Evolutionary conservation across 805 yeast genomes (phyloP), one percentile per base, ranked within the genome.

Genomic region (Yamadazyma takamatsuzukensis): DNA sequence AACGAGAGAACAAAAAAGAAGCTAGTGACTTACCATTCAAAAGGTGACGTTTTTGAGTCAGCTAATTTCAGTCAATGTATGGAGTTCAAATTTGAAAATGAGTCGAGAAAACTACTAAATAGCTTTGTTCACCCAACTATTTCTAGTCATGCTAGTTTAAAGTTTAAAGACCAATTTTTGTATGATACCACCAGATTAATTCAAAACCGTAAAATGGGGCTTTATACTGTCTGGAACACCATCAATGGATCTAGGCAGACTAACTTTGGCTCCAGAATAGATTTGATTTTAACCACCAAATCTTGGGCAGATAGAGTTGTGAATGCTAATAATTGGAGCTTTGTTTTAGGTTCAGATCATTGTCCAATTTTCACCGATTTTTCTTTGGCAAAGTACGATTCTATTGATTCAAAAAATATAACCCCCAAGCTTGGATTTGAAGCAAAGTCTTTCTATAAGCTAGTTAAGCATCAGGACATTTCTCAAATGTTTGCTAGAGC

Each of bases 191-290:
- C 80, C 0, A 64, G 97, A 27, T 50, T 56, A 18, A 35, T 52
- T 2, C 80, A 80, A 40, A 79, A 82, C 1, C 57, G 81, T 11
- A 63, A 78, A 29, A 51, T 72, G 48, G 78, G 74, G 15, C 67
- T 88, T 74, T 93, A 83, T 51, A 88, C 97, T 0, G 93, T 89
- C 29, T 90, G 98, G 98, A 89, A 88, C 55, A 83, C 88, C 2
- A 57, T 79, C 44, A 73, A 75, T 32, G 83, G 83, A 45, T 72
- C 83, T 14, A 61, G 98, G 18, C 88, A 93, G 1, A 66, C 80
- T 1, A 90, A 90, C 50, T 83, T 72, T 54, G 97, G 98, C 0
- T 83, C 96, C 2, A 65, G 98, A 33, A 81, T 90, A 15, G 98
- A 90, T 54, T 71, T 81, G 44, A 78, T 90, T 5, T 54, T 88